Evolutionary conservation across 306 rosid species (phyloP), one percentile per base, ranked within the genome.

Genomic region (Abrus precatorius): DNA sequence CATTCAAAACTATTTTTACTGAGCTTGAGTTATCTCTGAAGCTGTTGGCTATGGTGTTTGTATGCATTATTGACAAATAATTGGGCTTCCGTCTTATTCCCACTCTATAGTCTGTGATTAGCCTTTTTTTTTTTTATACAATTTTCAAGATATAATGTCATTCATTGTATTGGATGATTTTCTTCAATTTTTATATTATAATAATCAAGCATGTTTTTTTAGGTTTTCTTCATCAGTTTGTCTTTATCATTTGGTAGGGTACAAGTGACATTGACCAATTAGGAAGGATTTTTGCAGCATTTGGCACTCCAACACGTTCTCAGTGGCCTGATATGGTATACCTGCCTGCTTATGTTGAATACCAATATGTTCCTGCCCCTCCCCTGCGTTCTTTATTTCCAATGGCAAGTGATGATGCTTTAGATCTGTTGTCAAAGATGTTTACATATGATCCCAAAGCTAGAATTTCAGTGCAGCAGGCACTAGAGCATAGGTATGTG

Each of bases 261-360:
- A 77, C 93, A 49, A 93, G 97, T 82, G 98, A 93, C 73, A 93
- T 93, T 64, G 97, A 93, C 83, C 98, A 94, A 81, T 84, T 94
- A 77, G 97, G 98, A 75, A 94, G 92, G 83, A 90, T 90, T 66
- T 94, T 94, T 87, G 90, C 90, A 8, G 95, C 97, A 48, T 90
- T 91, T 84, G 97, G 98, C 70, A 92, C 98, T 66, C 97, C 98
- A 41, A 80, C 93, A 48, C 75, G 92, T 84, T 86, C 95, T 70
- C 98, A 94, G 83, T 94, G 98, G 97, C 87, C 97, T 74, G 98
- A 94, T 85, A 89, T 94, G 86, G 80, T 88, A 60, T 90, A 78
- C 73, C 92, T 94, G 64, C 92, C 97, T 72, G 98, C 92, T 88
- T 94, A 94, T 72, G 95, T 94, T 75, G 98, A 94, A 84, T 94